Percentiles rank a stretch among this genome's conserved stretches.
phyloP scores from a whole-genome alignment of 495 filamentous ascomycete genomes.

The Aspergillus cavernicola region DNA sequence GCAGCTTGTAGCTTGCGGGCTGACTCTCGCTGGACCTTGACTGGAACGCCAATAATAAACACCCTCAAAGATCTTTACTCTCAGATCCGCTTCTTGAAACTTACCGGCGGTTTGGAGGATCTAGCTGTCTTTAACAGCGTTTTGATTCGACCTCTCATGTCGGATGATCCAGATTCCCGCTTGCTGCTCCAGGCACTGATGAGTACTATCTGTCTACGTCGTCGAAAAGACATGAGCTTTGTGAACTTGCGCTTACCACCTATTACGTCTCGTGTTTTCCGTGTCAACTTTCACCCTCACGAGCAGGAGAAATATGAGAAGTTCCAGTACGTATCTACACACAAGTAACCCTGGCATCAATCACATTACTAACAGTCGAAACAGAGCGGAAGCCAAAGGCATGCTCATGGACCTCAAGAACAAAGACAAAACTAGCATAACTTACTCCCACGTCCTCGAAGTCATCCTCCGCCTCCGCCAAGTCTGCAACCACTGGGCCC shows the following conservation, averaged over 20 bases:
- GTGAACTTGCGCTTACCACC: slow-evolving; percentile 77
- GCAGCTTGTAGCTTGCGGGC: slow-evolving; percentile 66
- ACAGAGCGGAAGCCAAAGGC: slow-evolving; percentile 68
- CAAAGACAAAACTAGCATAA: slow-evolving; percentile 39
- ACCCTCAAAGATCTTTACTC: slow-evolving; percentile 80
- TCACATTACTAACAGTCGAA: slow-evolving; percentile 14
- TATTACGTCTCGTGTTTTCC: slow-evolving; percentile 76
- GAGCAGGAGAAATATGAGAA: slow-evolving; percentile 80
- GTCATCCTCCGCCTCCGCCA: slow-evolving; percentile 82
- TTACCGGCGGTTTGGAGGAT: slow-evolving; percentile 75
- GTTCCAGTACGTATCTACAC: slow-evolving; percentile 49
- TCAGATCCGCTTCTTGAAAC: slow-evolving; percentile 70
- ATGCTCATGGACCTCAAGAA: slow-evolving; percentile 59
- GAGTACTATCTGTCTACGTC: slow-evolving; percentile 75
- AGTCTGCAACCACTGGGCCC: slow-evolving; percentile 82
- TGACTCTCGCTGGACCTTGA: slow-evolving; percentile 75
- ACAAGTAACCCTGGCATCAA: neutral
- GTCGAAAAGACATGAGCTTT: slow-evolving; percentile 87
- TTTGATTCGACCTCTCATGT: slow-evolving; percentile 66
- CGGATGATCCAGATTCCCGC: slow-evolving; percentile 55
- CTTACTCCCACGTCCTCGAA: slow-evolving; percentile 70
- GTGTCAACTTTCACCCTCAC: slow-evolving; percentile 68
- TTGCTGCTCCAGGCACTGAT: slow-evolving; percentile 72
- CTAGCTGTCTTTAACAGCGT: slow-evolving; percentile 70
- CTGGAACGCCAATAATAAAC: slow-evolving; percentile 77